Percentiles rank a stretch among this genome's conserved stretches.
phyloP scores from a whole-genome alignment of 192 early-diverging fungal genomes.

The Jimgerdemannia flammicorona region DNA sequence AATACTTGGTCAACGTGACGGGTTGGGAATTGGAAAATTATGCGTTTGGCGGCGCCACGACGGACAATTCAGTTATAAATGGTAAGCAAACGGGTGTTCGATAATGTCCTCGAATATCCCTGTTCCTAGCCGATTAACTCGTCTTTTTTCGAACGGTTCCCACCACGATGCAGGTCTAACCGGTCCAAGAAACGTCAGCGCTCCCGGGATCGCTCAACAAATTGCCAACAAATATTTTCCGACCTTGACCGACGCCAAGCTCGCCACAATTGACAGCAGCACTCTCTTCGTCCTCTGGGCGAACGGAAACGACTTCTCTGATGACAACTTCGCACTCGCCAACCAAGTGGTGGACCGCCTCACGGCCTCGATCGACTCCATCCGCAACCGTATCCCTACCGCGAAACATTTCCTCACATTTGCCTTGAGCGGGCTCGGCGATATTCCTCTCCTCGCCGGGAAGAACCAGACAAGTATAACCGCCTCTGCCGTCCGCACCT shows the following conservation, averaged over 20 bases:
- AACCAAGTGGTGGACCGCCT: not conserved
- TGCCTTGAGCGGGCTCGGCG: not conserved
- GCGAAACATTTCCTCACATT: not conserved
- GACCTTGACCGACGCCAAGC: not conserved
- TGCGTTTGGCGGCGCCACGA: slow-evolving; percentile 42
- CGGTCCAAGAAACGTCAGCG: not conserved
- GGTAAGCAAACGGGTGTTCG: slow-evolving; percentile 17
- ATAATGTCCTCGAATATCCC: slow-evolving; percentile 2
- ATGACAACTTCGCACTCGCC: not conserved
- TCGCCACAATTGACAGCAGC: not conserved
- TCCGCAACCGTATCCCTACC: not conserved
- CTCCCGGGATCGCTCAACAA: not conserved
- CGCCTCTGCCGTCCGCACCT: not conserved
- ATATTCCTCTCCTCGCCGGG: not conserved
- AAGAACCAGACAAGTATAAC: not conserved
- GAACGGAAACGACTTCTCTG: not conserved
- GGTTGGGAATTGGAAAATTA: slow-evolving; percentile 23
- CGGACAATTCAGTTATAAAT: slow-evolving; percentile 18
- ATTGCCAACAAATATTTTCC: not conserved
- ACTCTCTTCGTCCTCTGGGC: not conserved
- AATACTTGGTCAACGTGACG: slow-evolving; percentile 24
- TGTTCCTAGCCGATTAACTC: slow-evolving; percentile 12
- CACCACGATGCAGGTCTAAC: not conserved
- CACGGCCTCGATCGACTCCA: not conserved
- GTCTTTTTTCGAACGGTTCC: no score